Evolutionary conservation across 306 rosid species (phyloP).

Genomic region (Elaeagnus macrophylla): DNA sequence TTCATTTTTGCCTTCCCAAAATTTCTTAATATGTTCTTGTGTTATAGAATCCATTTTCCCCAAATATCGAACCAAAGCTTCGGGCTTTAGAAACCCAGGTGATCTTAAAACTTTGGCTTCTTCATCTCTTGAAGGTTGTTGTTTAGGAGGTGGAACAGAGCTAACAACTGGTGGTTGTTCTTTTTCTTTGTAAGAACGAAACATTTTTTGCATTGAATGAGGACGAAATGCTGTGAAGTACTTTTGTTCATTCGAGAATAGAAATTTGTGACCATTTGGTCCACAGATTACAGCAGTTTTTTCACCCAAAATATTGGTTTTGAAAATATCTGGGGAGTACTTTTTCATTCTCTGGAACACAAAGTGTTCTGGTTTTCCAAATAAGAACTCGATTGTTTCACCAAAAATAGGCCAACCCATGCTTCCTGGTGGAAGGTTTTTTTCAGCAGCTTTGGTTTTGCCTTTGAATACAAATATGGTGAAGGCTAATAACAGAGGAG

Average conservation of each 20-base stretch:
- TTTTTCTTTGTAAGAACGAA: slow-evolving; percentile 20
- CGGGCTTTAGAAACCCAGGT: slow-evolving; percentile 53
- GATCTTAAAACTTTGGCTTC: slow-evolving; percentile 23
- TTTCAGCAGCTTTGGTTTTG: background rate
- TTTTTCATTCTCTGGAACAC: slow-evolving; percentile 30
- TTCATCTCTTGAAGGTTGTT: slow-evolving; percentile 11
- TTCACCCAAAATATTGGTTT: slow-evolving; percentile 49
- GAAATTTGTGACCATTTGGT: slow-evolving; percentile 44
- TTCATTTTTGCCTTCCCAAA: slow-evolving; percentile 45
- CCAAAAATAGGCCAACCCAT: slow-evolving; percentile 60
- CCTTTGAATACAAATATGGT: slow-evolving; percentile 12
- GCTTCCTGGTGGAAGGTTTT: slow-evolving; percentile 50
- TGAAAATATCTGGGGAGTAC: slow-evolving; percentile 48
- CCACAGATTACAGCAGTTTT: slow-evolving; percentile 50
- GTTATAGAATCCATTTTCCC: slow-evolving; percentile 38
- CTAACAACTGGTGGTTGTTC: no score
- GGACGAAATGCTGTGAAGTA: slow-evolving; percentile 39
- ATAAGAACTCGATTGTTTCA: slow-evolving; percentile 41
- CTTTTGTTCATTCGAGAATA: slow-evolving; percentile 47
- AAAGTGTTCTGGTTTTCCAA: slow-evolving; percentile 32
- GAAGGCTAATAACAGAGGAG: slow-evolving; percentile 15
- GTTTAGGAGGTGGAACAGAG: background rate
- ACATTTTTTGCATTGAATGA: slow-evolving; percentile 26
- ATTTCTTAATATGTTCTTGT: slow-evolving; percentile 30
- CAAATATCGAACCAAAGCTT: slow-evolving; percentile 46